Evolutionary conservation across 176 grass and related monocot genomes (phyloP).

Genomic region (Rhynchospora breviuscula): DNA sequence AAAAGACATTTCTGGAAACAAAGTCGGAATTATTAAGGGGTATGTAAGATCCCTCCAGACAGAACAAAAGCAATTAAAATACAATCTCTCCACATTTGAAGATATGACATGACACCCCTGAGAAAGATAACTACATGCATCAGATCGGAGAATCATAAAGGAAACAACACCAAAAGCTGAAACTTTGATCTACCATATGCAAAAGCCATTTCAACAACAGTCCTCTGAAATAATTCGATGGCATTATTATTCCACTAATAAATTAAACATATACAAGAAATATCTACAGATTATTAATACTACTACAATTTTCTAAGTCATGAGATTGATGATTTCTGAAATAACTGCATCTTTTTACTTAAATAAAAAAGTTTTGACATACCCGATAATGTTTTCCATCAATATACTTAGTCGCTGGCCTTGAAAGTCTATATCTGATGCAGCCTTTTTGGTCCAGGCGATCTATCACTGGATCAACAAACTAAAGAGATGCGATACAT

Average conservation of each 20-base stretch:
- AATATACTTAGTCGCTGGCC: conserved; percentile 78
- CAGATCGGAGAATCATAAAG: neutral
- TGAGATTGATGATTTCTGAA: conserved; percentile 1
- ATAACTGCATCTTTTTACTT: conserved; percentile 4
- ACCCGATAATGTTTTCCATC: conserved; percentile 94
- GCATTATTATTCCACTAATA: neutral
- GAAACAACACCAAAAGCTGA: neutral
- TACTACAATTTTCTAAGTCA: neutral
- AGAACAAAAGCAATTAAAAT: neutral
- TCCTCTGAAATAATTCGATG: neutral
- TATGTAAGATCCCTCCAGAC: neutral
- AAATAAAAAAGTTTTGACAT: conserved; percentile 32
- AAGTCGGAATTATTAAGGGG: neutral
- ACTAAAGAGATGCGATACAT: conserved; percentile 40
- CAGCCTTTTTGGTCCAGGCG: conserved; percentile 61
- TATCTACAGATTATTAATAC: neutral
- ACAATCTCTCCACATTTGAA: neutral
- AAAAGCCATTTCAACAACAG: neutral
- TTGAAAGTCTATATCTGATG: conserved; percentile 60
- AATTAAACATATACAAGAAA: neutral
- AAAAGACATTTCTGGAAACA: neutral
- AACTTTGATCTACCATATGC: neutral
- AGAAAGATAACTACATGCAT: neutral
- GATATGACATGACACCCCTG: neutral
- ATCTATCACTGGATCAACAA: conserved; percentile 83